Conservation (phyloP, 176 grass and related monocot genomes). For the Tillandsia fasciculata region DNA sequence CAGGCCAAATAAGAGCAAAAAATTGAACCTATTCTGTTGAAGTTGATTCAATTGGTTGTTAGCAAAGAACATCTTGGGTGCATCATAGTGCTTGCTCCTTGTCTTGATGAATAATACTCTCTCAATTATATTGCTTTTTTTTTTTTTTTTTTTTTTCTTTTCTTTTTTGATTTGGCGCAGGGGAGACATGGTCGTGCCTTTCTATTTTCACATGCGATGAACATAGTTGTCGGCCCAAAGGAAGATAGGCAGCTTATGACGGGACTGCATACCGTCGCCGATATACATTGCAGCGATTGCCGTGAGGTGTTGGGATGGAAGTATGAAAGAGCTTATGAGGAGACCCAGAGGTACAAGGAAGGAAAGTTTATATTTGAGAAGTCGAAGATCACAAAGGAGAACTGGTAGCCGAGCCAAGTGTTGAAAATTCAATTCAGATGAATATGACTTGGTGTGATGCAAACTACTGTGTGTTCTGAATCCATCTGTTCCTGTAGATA, state of each 20-base stretch:
- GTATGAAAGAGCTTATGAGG: conserved; percentile 59
- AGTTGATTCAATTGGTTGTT: neutral
- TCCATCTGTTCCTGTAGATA: conserved; percentile 33
- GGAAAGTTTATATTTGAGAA: conserved; percentile 89
- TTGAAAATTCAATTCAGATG: neutral
- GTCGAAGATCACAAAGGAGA: conserved; percentile 68
- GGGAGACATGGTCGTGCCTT: conserved; percentile 57
- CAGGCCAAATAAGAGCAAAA: neutral
- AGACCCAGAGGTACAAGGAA: conserved; percentile 69
- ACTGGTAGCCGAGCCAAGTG: conserved; percentile 40
- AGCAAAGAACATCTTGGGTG: neutral
- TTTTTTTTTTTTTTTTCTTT: neutral
- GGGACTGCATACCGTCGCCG: conserved; percentile 53
- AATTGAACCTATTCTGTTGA: neutral
- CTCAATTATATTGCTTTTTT: neutral
- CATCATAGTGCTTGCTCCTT: neutral
- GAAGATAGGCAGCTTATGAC: conserved; percentile 66
- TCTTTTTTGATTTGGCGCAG: conserved; percentile 17
- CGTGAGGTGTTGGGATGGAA: conserved; percentile 65
- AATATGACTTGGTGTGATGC: conserved; percentile 9
- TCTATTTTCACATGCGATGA: conserved; percentile 79
- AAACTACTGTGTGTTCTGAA: neutral
- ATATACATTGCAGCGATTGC: conserved; percentile 63
- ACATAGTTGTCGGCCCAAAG: conserved; percentile 45
- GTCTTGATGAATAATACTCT: conserved; percentile 7